Percentiles rank a stretch among this genome's conserved stretches.
phyloP scores from a whole-genome alignment of 225 moss, liverwort and hornwort species.

The Physcomitrium patens region DNA sequence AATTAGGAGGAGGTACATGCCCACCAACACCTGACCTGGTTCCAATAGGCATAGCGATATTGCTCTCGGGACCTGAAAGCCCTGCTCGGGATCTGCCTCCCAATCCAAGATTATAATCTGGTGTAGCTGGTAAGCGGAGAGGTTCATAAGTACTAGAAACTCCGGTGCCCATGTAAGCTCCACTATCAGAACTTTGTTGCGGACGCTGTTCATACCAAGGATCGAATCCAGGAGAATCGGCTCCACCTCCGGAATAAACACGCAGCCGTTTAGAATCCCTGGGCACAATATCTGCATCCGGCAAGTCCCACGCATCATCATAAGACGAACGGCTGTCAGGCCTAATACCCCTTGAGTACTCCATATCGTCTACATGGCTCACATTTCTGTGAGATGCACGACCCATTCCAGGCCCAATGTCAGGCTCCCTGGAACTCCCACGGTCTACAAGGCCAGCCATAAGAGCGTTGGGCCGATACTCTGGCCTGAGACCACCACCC shows the following conservation, averaged over 20 bases:
- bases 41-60: constrained; percentile 45
- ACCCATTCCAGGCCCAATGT: constrained; percentile 60
- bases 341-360: constrained; percentile 61
- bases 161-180: constrained; percentile 51
- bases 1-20: constrained; percentile 45
- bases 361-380: constrained; percentile 71
- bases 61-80: constrained; percentile 58
- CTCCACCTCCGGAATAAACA: constrained; percentile 59
- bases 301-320: constrained; percentile 84
- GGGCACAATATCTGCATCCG: constrained; percentile 74
- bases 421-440: constrained; percentile 58
- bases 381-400: constrained; percentile 37
- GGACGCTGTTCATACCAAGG: constrained; percentile 74
- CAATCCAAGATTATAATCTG: constrained; percentile 65
- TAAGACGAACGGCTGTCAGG: constrained; percentile 62
- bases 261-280: constrained; percentile 86
- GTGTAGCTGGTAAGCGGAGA: constrained; percentile 44
- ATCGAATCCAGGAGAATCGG: constrained; percentile 61
- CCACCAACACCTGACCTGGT: constrained; percentile 46
- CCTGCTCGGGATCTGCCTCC: constrained; percentile 58
- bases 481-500: constrained; percentile 79
- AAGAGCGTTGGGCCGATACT: constrained; percentile 88
- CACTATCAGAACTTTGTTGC: constrained; percentile 57
- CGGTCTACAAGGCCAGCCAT: constrained; percentile 67
- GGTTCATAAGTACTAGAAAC: constrained; percentile 55